These are phyloP conservation scores for Annulohypoxylon maeteangense DNA, from an alignment of 495 filamentous ascomycete genomes.

Conservation along the genomic window DNA sequence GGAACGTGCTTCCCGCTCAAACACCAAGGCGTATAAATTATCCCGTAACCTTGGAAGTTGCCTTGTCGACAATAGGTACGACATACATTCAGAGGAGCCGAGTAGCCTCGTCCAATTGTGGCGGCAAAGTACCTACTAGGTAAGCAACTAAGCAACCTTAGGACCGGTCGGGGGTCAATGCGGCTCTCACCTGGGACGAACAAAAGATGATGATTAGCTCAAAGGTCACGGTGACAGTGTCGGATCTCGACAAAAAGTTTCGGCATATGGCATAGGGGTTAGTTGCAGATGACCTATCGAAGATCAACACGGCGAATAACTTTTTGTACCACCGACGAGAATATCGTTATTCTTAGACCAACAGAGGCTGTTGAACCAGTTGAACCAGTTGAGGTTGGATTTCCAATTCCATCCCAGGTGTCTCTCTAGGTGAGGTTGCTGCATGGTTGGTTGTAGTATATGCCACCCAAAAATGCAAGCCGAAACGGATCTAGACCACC, in stretches of 20 bases:
- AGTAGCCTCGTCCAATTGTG: constrained; percentile 13
- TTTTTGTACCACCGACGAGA: constrained; percentile 13
- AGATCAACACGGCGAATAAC: background rate
- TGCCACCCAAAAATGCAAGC: constrained; percentile 17
- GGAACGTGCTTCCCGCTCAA: constrained; percentile 22
- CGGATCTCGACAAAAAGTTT: constrained; percentile 18
- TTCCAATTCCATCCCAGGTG: constrained; percentile 14
- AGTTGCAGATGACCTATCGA: constrained; percentile 17
- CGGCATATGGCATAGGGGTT: constrained; percentile 22
- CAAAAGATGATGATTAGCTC: constrained; percentile 24
- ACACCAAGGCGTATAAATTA: constrained; percentile 30
- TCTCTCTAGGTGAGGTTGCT: constrained; percentile 9
- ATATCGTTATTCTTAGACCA: constrained; percentile 9
- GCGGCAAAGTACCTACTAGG: background rate
- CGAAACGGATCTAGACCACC: constrained; percentile 35
- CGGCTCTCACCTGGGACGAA: constrained; percentile 29
- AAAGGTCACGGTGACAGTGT: constrained; percentile 20
- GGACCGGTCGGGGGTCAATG: constrained; percentile 12
- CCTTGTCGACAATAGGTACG: background rate
- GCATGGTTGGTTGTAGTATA: constrained; percentile 25
- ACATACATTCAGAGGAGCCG: constrained; percentile 16
- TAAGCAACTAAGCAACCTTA: background rate
- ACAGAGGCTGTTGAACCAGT: constrained; percentile 6
- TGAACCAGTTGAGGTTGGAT: constrained; percentile 7
- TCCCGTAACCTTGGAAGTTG: constrained; percentile 11